Evolutionary conservation across 163 green algal genomes (phyloP).

Genomic region (Coccomyxa subellipsoidea): DNA sequence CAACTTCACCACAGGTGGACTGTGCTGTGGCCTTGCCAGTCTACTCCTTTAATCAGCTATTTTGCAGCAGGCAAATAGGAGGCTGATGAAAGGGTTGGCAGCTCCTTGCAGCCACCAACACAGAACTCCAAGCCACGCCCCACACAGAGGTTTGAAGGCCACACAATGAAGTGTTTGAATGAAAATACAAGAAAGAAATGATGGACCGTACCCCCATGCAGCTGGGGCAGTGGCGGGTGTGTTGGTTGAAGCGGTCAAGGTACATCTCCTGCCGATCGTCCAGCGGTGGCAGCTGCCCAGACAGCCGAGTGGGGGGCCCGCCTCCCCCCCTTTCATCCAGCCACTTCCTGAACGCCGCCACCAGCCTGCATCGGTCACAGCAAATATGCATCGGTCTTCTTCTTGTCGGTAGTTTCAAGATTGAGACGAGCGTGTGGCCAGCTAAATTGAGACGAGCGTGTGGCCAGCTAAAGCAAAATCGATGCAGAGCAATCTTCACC

Average conservation of each 20-base stretch:
- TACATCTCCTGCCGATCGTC: neutral
- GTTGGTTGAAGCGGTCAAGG: slow-evolving; percentile 7
- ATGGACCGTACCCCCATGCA: neutral
- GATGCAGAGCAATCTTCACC: too few species aligned
- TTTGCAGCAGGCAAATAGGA: neutral
- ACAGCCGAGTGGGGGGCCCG: neutral
- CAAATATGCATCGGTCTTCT: too few species aligned
- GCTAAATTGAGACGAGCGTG: too few species aligned
- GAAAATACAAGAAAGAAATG: neutral
- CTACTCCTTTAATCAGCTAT: neutral
- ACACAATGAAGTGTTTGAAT: neutral
- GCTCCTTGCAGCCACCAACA: neutral
- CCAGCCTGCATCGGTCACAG: neutral
- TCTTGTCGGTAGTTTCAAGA: too few species aligned
- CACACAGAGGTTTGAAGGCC: neutral
- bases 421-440: too few species aligned
- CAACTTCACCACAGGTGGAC: neutral
- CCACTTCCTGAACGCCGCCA: slow-evolving; percentile 6
- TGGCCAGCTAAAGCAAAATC: too few species aligned
- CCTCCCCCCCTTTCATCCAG: neutral
- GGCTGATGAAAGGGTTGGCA: too few species aligned
- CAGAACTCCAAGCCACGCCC: neutral
- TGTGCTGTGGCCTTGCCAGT: neutral
- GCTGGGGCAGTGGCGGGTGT: neutral
- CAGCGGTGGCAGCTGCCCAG: neutral